Percentiles rank a stretch among this genome's conserved stretches.
These are phyloP conservation scores for Benincasa hispida DNA, from an alignment of 306 rosid species.

Conservation along the genomic window DNA sequence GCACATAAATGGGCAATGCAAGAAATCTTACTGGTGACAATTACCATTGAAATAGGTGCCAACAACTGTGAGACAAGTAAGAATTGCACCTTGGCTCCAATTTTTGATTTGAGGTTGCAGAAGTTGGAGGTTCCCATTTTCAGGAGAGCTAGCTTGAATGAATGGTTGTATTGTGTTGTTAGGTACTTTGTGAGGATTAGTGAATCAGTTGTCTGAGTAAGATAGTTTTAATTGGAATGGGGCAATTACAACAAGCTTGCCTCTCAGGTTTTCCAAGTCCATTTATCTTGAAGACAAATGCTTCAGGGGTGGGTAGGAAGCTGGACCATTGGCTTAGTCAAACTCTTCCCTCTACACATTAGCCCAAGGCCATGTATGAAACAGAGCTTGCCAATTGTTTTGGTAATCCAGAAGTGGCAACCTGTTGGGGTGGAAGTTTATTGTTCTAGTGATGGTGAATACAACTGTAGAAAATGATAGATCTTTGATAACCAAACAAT, in stretches of 20 bases:
- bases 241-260: neutral
- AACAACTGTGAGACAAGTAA: neutral
- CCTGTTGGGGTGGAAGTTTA: neutral
- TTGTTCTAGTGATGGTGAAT: neutral
- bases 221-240: neutral
- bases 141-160: neutral
- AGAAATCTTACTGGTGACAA: no score
- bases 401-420: neutral
- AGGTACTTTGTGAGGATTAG: neutral
- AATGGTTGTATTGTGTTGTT: neutral
- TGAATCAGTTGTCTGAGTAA: neutral
- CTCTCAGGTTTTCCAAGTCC: neutral
- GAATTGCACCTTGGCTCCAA: neutral
- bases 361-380: no score
- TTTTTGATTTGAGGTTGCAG: neutral
- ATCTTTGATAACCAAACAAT: no score
- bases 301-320: neutral
- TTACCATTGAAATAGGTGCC: neutral
- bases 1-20: no score
- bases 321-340: neutral
- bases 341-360: no score
- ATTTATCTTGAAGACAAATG: neutral
- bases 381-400: neutral
- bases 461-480: no score
- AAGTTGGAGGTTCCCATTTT: neutral